phyloP scores from a whole-genome alignment of 768 basidiomycete species.

The Trametes punicea region DNA sequence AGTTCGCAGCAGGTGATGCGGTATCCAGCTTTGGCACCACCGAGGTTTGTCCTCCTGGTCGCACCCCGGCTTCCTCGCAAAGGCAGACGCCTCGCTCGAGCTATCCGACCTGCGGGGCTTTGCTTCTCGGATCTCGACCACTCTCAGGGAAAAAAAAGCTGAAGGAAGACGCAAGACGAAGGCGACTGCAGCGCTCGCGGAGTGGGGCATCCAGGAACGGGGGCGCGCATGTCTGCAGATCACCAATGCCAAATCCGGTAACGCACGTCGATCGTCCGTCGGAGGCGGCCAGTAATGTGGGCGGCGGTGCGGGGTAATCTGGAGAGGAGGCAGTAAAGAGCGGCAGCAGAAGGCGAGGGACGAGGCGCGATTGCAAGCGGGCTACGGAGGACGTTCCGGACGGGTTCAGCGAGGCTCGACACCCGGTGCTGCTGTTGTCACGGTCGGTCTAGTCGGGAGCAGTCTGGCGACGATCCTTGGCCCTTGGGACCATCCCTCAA shows the following conservation, averaged over 20 bases:
- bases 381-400: constrained; percentile 5
- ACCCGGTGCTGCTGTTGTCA: too few relatives aligned
- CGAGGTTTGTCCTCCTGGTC: too few relatives aligned
- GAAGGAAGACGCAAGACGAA: background rate
- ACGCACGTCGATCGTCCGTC: constrained; percentile 5
- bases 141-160: too few relatives aligned
- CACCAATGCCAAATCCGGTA: background rate
- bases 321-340: background rate
- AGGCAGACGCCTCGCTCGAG: too few relatives aligned
- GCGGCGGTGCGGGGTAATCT: background rate
- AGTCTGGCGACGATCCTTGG: constrained; percentile 1
- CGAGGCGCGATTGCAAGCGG: too few relatives aligned
- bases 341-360: too few relatives aligned
- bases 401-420: background rate
- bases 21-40: too few relatives aligned
- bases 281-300: background rate
- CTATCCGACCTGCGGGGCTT: too few relatives aligned
- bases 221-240: background rate
- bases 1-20: too few relatives aligned
- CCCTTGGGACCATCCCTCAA: background rate
- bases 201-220: background rate
- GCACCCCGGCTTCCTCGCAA: too few relatives aligned
- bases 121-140: too few relatives aligned
- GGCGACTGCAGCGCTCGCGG: background rate
- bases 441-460: too few relatives aligned